A percentile compares a stretch with the other conserved stretches of the same genome.
phyloP scores from a whole-genome alignment of 108 stramenopile species.

The Mediolabrus comicus region DNA sequence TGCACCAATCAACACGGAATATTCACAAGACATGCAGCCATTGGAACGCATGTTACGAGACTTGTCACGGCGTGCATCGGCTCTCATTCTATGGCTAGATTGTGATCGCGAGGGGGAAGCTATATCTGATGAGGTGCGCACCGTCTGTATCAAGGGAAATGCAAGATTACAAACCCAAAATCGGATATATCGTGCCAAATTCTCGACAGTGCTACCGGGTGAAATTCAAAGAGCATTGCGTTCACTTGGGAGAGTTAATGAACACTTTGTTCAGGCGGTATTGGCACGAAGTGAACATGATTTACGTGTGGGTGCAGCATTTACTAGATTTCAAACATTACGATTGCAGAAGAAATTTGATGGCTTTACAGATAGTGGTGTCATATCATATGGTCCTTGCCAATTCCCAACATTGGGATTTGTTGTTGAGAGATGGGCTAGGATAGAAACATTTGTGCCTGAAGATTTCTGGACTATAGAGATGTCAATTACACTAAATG shows the following conservation, averaged over 20 bases:
- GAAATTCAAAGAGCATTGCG: slow-evolving; percentile 87
- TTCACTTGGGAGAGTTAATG: slow-evolving; percentile 70
- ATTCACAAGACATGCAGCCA: slow-evolving; percentile 75
- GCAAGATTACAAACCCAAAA: slow-evolving; percentile 43
- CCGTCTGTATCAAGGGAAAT: slow-evolving; percentile 72
- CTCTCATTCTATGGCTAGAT: slow-evolving; percentile 97
- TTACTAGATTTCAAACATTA: slow-evolving; percentile 98
- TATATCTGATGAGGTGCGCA: slow-evolving; percentile 90
- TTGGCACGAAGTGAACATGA: slow-evolving; percentile 92
- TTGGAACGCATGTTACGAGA: slow-evolving; percentile 64
- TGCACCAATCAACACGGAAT: slow-evolving; percentile 72
- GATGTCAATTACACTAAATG: slow-evolving; percentile 52
- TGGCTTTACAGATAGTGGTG: slow-evolving; percentile 50
- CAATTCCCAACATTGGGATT: slow-evolving; percentile 99
- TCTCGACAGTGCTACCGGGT: slow-evolving; percentile 88
- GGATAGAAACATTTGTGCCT: slow-evolving; percentile 91
- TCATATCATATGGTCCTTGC: slow-evolving; percentile 96
- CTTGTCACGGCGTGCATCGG: slow-evolving; percentile 51
- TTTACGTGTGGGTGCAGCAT: slow-evolving; percentile 94
- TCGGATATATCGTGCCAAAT: slow-evolving; percentile 82
- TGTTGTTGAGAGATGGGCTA: slow-evolving; percentile 96
- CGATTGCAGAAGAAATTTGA: slow-evolving; percentile 90
- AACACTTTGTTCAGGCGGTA: slow-evolving; percentile 82
- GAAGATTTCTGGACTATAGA: slow-evolving; percentile 94
- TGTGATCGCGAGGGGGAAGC: slow-evolving; percentile 98